Evolutionary conservation across 345 rosid genomes (phyloP), one percentile per base, ranked within the genome.

Genomic region (Carallia pectinifolia): DNA sequence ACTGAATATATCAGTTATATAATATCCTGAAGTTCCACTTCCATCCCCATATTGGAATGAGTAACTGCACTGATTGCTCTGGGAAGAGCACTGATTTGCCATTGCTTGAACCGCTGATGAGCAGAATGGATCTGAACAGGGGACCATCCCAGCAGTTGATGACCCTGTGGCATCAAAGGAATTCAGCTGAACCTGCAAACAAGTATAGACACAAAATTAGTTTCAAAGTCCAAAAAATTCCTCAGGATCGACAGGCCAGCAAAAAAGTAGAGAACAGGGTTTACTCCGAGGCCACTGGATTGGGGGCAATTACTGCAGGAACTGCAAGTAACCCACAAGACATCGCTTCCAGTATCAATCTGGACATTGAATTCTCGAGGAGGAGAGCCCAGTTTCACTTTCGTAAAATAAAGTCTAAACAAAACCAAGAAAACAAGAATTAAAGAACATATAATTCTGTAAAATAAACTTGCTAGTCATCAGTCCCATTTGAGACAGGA

Each of bases 311-410:
- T 79, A 71, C 65, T 79, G 83, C 98, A 91, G 66, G 96, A 81
- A 78, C 83, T 81, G 75, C 98, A 94, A 78, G 87, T 80, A 40
- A 94, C 92, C 98, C 98, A 94, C 77, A 94, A 81, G 67, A 91
- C 85, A 44, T 94, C 97, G 40, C 98, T 94, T 78, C 98, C 97
- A 10, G 97, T 95, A 80, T 95, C 99, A 76, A 95, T 95, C 86
- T 95, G 97, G 83, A 92, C 97, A 76, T 84, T 92, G 87, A 90
- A 95, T 65, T 87, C 99, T 83, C 86, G 86, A 44, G 99, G 96
- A 74, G 99, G 99, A 74, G 96, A 87, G 15, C 99, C 97, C 61
- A 95, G 60, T 77, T 89, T 92, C 81, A 95, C 97, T 85, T 88
- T 90, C 7, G 99, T 95, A 76, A 90, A 92, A 77, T 95, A 95